Evolutionary conservation across 225 moss, liverwort and hornwort species (phyloP).

Genomic region (Polytrichum commune): DNA sequence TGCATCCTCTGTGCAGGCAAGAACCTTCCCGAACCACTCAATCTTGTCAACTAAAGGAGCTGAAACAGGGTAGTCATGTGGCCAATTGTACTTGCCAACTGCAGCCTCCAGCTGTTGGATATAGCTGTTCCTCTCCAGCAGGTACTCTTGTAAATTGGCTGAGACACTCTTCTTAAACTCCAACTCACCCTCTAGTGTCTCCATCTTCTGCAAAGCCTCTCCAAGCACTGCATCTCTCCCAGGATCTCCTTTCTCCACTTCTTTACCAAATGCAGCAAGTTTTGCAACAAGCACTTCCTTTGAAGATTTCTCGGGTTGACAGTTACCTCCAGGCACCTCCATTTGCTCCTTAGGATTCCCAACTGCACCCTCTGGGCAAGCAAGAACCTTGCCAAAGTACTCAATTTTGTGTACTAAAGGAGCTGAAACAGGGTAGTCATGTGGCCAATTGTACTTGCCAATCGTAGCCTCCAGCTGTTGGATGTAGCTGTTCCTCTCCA

Average conservation of each 20-base stretch:
- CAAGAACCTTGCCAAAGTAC: conserved; percentile 1
- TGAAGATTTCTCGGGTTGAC: neutral
- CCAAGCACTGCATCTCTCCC: neutral
- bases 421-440: neutral
- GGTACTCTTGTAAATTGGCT: neutral
- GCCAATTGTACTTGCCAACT: neutral
- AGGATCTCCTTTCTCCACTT: neutral
- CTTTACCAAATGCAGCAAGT: neutral
- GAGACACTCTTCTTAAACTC: neutral
- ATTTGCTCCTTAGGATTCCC: neutral
- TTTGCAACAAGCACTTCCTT: conserved; percentile 16
- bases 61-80: neutral
- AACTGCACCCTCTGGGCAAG: conserved; percentile 17
- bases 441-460: neutral
- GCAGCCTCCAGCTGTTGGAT: neutral
- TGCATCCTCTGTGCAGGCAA: conserved; percentile 23
- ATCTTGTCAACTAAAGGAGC: neutral
- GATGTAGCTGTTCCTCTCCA: conserved; percentile 13
- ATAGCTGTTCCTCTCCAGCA: neutral
- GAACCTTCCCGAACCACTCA: neutral
- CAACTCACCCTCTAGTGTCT: neutral
- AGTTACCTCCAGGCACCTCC: too few species aligned
- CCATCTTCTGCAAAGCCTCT: neutral
- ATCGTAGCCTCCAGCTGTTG: neutral
- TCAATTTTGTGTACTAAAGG: neutral